Percentiles rank a stretch among this genome's conserved stretches.
Conservation (phyloP, 495 filamentous ascomycete species). For the Pyronema omphalodes region DNA sequence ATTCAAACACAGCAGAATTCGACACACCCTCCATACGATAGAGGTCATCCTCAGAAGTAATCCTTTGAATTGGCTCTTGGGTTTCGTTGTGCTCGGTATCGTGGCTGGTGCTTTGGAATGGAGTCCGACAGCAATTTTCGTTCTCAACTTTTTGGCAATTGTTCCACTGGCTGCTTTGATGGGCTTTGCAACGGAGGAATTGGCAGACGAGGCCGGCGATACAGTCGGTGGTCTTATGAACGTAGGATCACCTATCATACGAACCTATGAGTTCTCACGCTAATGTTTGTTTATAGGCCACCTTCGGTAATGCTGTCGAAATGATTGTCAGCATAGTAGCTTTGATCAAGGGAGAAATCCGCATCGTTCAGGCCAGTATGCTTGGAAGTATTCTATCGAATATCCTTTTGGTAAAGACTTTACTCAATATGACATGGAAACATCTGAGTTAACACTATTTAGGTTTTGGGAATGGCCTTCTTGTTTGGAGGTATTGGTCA, state of each 20-base stretch:
- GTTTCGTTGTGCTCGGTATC: constrained; percentile 84
- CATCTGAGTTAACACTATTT: neutral
- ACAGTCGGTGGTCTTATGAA: constrained; percentile 85
- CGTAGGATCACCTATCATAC: constrained; percentile 28
- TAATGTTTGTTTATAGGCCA: constrained; percentile 29
- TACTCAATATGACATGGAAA: neutral
- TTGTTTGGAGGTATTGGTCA: constrained; percentile 60
- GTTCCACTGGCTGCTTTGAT: constrained; percentile 81
- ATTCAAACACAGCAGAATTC: neutral
- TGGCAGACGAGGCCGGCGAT: constrained; percentile 66
- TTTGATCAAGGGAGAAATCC: constrained; percentile 64
- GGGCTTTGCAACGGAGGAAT: constrained; percentile 89
- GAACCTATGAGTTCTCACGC: constrained; percentile 26
- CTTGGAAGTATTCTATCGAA: constrained; percentile 93
- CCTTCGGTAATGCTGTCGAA: constrained; percentile 82
- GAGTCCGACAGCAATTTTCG: constrained; percentile 61
- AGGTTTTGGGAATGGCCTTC: constrained; percentile 87
- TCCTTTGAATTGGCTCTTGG: constrained; percentile 68
- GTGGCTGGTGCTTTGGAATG: constrained; percentile 51
- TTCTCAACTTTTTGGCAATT: constrained; percentile 89
- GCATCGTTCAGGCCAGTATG: constrained; percentile 96
- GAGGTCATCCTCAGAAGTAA: constrained; percentile 38
- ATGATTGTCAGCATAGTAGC: constrained; percentile 94
- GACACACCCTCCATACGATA: constrained; percentile 28
- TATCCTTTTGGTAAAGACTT: constrained; percentile 47